Evolutionary conservation across 352 stramenopile genomes (phyloP), one percentile per base, ranked within the genome.

Genomic region (Pythium utonaiense): DNA sequence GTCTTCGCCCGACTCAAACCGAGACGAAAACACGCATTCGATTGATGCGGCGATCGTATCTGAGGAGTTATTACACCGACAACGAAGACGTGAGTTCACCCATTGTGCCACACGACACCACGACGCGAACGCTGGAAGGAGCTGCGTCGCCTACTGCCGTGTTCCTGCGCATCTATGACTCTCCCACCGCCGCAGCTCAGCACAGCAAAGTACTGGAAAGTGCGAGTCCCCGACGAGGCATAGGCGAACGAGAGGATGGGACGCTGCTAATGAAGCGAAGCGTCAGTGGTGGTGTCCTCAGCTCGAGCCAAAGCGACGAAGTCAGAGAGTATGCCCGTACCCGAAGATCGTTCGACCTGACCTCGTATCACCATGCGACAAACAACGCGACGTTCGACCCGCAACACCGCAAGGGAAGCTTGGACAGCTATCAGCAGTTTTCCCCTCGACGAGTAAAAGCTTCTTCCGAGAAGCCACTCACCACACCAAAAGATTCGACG

Each of bases 81-180:
- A 66, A 57, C 22, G 69, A 66, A 12, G 69, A 74, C 6, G 19
- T 19, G 14, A 27, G 21, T 17, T 62, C 53, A 6, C 40, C 62
- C 6, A 27, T 40, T 5, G 24, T 47, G 3, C 31, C 40, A 17
- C 17, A 30, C n/a, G 51, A 66, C 17, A 55, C 6, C 10, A 27
- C 22, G 2, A 17, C n/a, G 14, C 61, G 34, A 16, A 0, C 58
- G 1, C 3, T 41, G n/a, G 51, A 58, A 13, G 17, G 21, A 3
- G 1, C 71, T 4, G 47, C 57, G 2, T 88, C 79, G 19, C 71
- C 78, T 8, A 66, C 77, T 6, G 77, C 70, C 12, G 71, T 90
- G 1, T 92, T 90, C 57, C 57, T 92, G 53, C 77, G 80, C 6
- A 74, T 86, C 49, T 92, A 87, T 44, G 82, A 92, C 58, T 87